Conservation (phyloP, 225 moss, liverwort and hornwort species). For the Climacium dendroides region DNA sequence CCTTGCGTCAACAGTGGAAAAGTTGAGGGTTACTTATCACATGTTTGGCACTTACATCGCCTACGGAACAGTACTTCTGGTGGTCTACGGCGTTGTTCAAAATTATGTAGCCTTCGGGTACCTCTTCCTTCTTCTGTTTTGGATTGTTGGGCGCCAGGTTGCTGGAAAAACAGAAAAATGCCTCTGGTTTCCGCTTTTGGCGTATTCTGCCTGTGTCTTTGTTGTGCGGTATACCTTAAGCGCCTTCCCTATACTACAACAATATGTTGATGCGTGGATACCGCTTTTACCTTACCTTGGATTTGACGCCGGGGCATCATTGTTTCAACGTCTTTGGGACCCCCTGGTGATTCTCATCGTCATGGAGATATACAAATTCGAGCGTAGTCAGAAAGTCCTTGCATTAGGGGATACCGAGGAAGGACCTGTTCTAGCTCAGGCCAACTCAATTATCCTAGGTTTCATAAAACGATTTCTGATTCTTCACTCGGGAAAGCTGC, state of each 20-base stretch:
- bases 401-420: constrained; percentile 29
- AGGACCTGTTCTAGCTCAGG: constrained; percentile 4
- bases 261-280: constrained; percentile 39
- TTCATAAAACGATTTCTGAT: constrained; percentile 63
- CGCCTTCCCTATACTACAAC: constrained; percentile 62
- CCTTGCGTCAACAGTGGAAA: constrained; percentile 65
- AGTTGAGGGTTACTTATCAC: constrained; percentile 61
- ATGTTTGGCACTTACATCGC: constrained; percentile 91
- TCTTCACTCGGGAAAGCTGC: constrained; percentile 71
- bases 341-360: constrained; percentile 70
- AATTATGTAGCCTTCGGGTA: constrained; percentile 81
- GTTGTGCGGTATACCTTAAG: constrained; percentile 60
- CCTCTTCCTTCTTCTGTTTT: constrained; percentile 73
- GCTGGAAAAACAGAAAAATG: constrained; percentile 47
- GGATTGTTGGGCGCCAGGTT: constrained; percentile 81
- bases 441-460: constrained; percentile 18
- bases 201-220: constrained; percentile 63
- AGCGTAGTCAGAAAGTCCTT: constrained; percentile 52
- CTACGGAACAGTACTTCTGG: constrained; percentile 77
- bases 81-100: constrained; percentile 63
- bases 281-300: constrained; percentile 68
- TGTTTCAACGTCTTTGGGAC: constrained; percentile 83
- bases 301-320: constrained; percentile 54
- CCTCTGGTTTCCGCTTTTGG: constrained; percentile 82
- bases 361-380: constrained; percentile 83